Evolutionary conservation across 2,329 filamentous ascomycete species (phyloP).

Genomic region (Dactylellina leptospora): DNA sequence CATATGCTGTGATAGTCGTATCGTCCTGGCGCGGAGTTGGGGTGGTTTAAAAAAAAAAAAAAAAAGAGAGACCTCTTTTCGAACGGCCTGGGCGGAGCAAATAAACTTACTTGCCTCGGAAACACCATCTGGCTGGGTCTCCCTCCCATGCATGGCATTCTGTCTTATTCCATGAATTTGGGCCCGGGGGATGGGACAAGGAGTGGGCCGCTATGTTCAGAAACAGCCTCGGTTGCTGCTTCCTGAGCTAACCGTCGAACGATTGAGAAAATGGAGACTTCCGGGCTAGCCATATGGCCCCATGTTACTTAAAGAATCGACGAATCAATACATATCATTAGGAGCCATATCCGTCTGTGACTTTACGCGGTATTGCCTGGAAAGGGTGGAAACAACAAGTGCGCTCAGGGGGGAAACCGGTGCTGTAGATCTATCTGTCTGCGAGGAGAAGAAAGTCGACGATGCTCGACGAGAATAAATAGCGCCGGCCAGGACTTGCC

Average conservation of each 20-base stretch:
- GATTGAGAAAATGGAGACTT: not conserved
- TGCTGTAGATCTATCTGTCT: not conserved
- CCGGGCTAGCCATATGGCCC: not conserved
- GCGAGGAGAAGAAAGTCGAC: no score
- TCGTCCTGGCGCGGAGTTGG: constrained; percentile 42
- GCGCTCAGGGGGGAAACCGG: constrained; percentile 4
- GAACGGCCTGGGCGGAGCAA: constrained; percentile 26
- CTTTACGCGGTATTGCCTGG: constrained; percentile 9
- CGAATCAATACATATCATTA: no score
- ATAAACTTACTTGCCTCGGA: constrained; percentile 40
- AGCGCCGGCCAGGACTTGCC: constrained; percentile 1
- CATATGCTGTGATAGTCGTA: constrained; percentile 8
- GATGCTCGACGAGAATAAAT: no score
- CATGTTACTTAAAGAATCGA: not conserved
- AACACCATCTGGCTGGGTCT: constrained; percentile 52
- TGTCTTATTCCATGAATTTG: constrained; percentile 51
- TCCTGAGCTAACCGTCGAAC: not conserved
- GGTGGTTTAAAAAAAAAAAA: no score
- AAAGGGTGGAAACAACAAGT: constrained; percentile 9
- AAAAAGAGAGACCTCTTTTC: constrained; percentile 23
- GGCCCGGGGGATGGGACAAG: constrained; percentile 21
- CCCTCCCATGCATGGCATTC: constrained; percentile 47
- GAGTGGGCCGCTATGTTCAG: not conserved
- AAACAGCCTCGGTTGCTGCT: constrained; percentile 19
- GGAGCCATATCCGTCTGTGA: no score